These are phyloP conservation scores for Lasiodiplodia citricola DNA, from an alignment of 2,329 filamentous ascomycete genomes.

Conservation along the genomic window DNA sequence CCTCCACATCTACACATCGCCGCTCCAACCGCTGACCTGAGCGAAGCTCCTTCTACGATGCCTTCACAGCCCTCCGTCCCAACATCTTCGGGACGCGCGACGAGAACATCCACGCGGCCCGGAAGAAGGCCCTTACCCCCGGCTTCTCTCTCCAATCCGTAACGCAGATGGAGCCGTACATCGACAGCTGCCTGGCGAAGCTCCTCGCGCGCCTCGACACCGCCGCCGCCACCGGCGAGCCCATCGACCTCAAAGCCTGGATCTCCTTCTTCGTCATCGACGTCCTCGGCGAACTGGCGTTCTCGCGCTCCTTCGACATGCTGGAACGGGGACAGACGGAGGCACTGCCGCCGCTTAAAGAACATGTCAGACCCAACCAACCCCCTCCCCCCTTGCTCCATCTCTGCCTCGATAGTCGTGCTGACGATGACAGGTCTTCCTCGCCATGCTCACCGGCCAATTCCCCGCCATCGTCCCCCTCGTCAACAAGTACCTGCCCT, in stretches of 20 bases:
- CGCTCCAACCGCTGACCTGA: not conserved
- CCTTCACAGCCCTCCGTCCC: constrained; percentile 1
- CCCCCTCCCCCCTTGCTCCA: too few species aligned
- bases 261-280: constrained; percentile 25
- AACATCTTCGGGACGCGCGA: constrained; percentile 12
- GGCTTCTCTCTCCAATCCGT: constrained; percentile 26
- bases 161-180: constrained; percentile 11
- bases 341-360: constrained; percentile 14
- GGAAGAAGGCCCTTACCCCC: constrained; percentile 4
- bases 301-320: constrained; percentile 13
- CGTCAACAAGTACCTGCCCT: constrained; percentile 7
- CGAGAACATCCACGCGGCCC: constrained; percentile 11
- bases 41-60: not conserved
- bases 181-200: constrained; percentile 12
- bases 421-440: not conserved
- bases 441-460: constrained; percentile 19
- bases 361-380: not conserved
- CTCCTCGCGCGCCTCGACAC: constrained; percentile 2
- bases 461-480: constrained; percentile 11
- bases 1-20: not conserved
- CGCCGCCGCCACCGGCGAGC: not conserved
- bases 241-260: constrained; percentile 20
- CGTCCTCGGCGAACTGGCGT: constrained; percentile 26
- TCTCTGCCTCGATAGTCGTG: too few species aligned
- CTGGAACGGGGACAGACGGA: constrained; percentile 2